Evolutionary conservation across 257 asterid genomes (phyloP).

Genomic region (Nicotiana tomentosiformis): DNA sequence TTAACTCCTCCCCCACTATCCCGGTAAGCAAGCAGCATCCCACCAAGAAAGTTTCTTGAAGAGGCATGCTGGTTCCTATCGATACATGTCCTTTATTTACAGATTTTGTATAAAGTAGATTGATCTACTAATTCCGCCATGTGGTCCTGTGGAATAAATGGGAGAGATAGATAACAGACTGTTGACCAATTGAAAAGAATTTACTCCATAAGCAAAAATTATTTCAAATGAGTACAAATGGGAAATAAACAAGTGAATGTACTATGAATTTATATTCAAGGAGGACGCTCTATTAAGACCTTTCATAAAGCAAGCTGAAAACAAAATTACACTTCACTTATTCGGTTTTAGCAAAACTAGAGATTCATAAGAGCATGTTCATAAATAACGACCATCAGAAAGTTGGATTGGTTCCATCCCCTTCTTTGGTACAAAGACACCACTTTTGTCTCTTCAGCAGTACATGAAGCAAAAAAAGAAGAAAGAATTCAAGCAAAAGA

Average conservation of each 20-base stretch:
- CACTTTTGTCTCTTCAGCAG: neutral
- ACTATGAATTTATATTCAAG: neutral
- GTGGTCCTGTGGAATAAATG: neutral
- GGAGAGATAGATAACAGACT: constrained; percentile 9
- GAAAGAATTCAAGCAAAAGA: neutral
- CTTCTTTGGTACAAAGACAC: no score
- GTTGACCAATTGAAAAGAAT: constrained; percentile 4
- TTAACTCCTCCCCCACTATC: constrained; percentile 24
- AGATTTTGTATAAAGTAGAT: constrained; percentile 3
- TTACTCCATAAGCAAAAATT: constrained; percentile 4
- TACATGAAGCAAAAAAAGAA: neutral
- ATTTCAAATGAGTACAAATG: constrained; percentile 1
- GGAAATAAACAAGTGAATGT: constrained; percentile 6
- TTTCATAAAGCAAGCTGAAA: neutral
- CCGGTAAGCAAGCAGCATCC: neutral
- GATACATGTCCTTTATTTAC: constrained; percentile 6
- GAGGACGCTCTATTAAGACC: constrained; percentile 3
- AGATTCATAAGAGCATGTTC: no score
- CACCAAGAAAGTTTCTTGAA: neutral
- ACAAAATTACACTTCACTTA: no score
- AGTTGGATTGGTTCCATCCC: no score
- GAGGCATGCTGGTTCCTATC: neutral
- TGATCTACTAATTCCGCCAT: constrained; percentile 1
- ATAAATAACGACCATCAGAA: no score
- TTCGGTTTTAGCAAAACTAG: no score